Evolutionary conservation across 495 filamentous ascomycete genomes (phyloP), one percentile per base, ranked within the genome.

Genomic region (Neurospora tetraspora): DNA sequence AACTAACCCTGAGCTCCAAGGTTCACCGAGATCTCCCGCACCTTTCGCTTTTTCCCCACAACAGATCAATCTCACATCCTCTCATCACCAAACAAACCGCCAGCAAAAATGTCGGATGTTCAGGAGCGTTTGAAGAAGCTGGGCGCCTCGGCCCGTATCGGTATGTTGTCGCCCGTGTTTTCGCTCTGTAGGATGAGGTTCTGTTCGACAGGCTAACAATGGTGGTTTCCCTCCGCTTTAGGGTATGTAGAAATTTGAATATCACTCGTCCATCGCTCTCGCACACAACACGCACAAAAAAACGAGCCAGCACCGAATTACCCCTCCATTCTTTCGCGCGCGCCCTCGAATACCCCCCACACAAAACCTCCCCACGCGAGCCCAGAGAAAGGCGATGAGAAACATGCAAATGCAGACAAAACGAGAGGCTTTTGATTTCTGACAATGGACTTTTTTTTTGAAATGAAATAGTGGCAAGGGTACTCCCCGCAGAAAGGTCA

Each of bases 401-500:
- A 69, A 45, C 23, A 18, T 34, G 53, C 53, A 36, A 34, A 65
- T 65, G 53, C 53, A 65, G 53, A 65, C 53, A 18, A 65, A 34
- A 34, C 23, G 53, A 65, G 53, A 65, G 53, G 27, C 14, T 34
- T 65, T 31, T 65, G 53, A 65, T 65, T 73, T 79, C 79, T 79
- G 40, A 80, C 72, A 45, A 65, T 65, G 53, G 27, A 65, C 23
- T 65, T 65, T 65, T 61, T 34, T n/a, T 73, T 69, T 11, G 45
- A 73, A 45, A 74, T 73, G 36, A 70, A 65, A 75, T 72, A 97
- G 96, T 85, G 96, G 96, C 86, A 99, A 98, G 89, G 96, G 96
- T 78, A 98, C 96, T 75, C 96, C 96, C 78, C 88, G 96, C 84
- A 90, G 96, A 87, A 97, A 97, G 88, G 89, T 96, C 82, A 98